Evolutionary conservation across 495 filamentous ascomycete species (phyloP), one percentile per base, ranked within the genome.

Genomic region (Monascus purpureus): DNA sequence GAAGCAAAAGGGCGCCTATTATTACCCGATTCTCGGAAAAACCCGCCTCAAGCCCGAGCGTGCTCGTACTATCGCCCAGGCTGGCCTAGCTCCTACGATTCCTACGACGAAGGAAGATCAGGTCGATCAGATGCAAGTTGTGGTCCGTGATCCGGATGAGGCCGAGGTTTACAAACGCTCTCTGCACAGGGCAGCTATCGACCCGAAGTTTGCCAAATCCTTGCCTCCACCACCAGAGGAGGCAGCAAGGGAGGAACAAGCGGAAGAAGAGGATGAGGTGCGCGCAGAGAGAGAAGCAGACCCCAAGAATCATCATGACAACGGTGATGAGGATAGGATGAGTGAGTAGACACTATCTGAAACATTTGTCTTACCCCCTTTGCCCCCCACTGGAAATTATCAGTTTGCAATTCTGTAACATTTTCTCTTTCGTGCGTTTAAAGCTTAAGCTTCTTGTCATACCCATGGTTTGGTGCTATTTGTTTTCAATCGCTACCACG

Each of bases 21-120:
- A 86, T 50, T 96, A 95, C 43, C 85, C 87, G 0, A 72, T 96
- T 39, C 56, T 82, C 33, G 80, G 83, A 55, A 76, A 70, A 46
- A 68, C 65, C 17, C 62, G 64, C 13, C 56, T 80, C 17, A 68
- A 74, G 55, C 68, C 72, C 4, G 65, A 68, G 42, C 54, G 75
- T 35, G 57, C 59, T 19, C 59, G 58, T 30, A 72, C 64, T 22
- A 58, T 68, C 13, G 65, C 61, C 5, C 56, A 62, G 28, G 56
- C 62, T 12, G 63, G 61, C 17, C 41, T 63, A 31, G 55, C 55
- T 22, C 60, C 59, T 25, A 55, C 47, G 8, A 45, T 42, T 0
- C 47, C 48, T 1, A 47, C 57, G 38, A 39, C 45, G 8, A 51
- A 51, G 33, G 58, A 61, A 22, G 57, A 68, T 17, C 60, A 66